Evolutionary conservation across 202 grass and related monocot species (phyloP), one percentile per base, ranked within the genome.

Genomic region (Sporobolus alterniflorus): DNA sequence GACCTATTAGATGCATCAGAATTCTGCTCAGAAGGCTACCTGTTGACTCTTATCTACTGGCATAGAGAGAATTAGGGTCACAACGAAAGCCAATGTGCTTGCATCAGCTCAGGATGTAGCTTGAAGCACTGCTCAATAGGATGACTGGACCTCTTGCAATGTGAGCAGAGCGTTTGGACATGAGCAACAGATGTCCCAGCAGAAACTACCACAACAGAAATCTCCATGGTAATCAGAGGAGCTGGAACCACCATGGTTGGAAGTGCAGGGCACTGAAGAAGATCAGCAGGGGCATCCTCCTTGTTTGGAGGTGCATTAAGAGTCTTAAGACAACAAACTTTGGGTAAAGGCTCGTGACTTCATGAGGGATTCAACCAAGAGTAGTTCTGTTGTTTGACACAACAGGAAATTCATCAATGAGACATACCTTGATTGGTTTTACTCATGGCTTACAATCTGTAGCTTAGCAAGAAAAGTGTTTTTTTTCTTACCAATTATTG

Each of bases 321-420:
- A n/a, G n/a, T n/a, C n/a, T n/a, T n/a, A n/a, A n/a, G n/a, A n/a
- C n/a, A n/a, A 56, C 7, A 18, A 72, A 62, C 10, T 80, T 50
- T 31, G 24, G 32, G 22, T 12, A 24, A 32, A 80, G 50, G 40
- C 36, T 5, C 6, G 2, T 20, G n/a, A n/a, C n/a, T n/a, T n/a
- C n/a, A n/a, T n/a, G 7, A 80, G 33, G 36, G 69, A 70, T 39
- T 32, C 25, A 56, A 32, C 56, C 65, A 79, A 55, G 31, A 55
- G n/a, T 14, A 7, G 15, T 40, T 55, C 50, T 55, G 11, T 39
- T 52, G 21, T 55, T 62, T 62, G 28, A 30, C 28, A 57, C 55
- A 17, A 49, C 6, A 28, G 48, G 33, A 74, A 55, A 75, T 46
- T 10, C 60, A 33, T 11, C 46, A 52, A 3, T 42, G 25, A 30